These are phyloP conservation scores for Rhododendron henanense DNA, from an alignment of 148 eudicot genomes.

Conservation along the genomic window DNA sequence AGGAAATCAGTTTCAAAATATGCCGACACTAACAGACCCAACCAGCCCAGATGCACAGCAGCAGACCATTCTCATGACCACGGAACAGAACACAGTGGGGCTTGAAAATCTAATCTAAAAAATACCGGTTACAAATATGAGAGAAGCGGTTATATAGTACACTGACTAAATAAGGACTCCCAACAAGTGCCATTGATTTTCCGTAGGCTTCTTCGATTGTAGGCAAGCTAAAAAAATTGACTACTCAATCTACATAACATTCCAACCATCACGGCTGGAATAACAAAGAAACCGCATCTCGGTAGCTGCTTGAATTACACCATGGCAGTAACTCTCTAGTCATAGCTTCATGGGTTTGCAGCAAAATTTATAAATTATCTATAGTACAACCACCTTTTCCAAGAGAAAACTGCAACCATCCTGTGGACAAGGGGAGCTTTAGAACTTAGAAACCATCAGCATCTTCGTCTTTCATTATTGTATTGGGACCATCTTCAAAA, in stretches of 20 bases:
- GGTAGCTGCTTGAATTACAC: conserved; percentile 3
- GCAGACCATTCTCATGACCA: conserved; percentile 16
- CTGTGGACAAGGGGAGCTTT: not conserved
- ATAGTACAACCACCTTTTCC: conserved; percentile 12
- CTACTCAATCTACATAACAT: conserved; percentile 25
- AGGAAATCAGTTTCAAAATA: conserved; percentile 7
- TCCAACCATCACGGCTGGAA: conserved; percentile 13
- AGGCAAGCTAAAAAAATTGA: conserved; percentile 24
- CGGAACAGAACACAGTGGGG: not conserved
- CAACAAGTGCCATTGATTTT: conserved; percentile 16
- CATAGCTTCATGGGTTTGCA: conserved; percentile 11
- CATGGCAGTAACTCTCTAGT: conserved; percentile 15
- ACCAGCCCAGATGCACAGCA: conserved; percentile 10
- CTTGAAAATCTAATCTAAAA: conserved; percentile 8
- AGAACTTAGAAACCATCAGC: conserved; percentile 34
- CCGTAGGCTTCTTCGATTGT: conserved; percentile 12
- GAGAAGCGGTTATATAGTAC: conserved; percentile 28
- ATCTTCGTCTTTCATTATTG: conserved; percentile 55
- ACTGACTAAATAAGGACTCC: conserved; percentile 16
- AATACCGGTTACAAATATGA: conserved; percentile 16
- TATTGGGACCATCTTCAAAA: conserved; percentile 72
- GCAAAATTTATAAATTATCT: conserved; percentile 18
- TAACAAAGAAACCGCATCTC: conserved; percentile 19
- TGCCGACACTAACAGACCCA: not conserved
- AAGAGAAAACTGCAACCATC: not conserved